A percentile compares a stretch with the other conserved stretches of the same genome.
These are phyloP conservation scores for Rhodamnia argentea DNA, from an alignment of 345 rosid genomes.

Conservation along the genomic window DNA sequence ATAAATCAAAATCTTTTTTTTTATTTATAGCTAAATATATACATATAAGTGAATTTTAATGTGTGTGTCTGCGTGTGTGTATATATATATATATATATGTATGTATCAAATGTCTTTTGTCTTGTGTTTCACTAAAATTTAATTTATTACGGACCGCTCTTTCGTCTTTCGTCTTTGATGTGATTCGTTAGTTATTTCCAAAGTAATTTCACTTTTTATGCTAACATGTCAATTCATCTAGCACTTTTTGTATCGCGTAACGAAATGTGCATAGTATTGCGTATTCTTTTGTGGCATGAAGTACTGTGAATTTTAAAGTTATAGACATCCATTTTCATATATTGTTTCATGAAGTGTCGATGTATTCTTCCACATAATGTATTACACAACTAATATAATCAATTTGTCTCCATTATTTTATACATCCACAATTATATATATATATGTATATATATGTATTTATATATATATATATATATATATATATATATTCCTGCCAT, in stretches of 20 bases:
- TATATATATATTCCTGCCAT: too few relatives aligned
- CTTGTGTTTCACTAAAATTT: neutral
- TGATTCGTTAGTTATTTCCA: neutral
- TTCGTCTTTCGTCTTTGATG: neutral
- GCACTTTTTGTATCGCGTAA: neutral
- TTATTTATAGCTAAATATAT: too few relatives aligned
- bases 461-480: too few relatives aligned
- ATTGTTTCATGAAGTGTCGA: too few relatives aligned
- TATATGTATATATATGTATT: too few relatives aligned
- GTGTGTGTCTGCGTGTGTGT: too few relatives aligned
- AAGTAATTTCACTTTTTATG: neutral
- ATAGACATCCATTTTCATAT: too few relatives aligned
- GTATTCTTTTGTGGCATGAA: neutral
- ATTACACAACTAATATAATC: too few relatives aligned
- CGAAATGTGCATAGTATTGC: neutral
- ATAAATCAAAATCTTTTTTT: neutral
- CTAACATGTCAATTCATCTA: neutral
- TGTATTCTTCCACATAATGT: too few relatives aligned
- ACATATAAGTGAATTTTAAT: too few relatives aligned
- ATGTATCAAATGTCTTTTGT: neutral
- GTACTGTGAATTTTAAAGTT: neutral
- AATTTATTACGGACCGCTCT: rapidly evolving
- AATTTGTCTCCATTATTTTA: too few relatives aligned
- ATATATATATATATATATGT: neutral
- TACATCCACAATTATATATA: too few relatives aligned